phyloP scores from a whole-genome alignment of 208 protist genomes.

The Trypanosoma platydactyli region DNA sequence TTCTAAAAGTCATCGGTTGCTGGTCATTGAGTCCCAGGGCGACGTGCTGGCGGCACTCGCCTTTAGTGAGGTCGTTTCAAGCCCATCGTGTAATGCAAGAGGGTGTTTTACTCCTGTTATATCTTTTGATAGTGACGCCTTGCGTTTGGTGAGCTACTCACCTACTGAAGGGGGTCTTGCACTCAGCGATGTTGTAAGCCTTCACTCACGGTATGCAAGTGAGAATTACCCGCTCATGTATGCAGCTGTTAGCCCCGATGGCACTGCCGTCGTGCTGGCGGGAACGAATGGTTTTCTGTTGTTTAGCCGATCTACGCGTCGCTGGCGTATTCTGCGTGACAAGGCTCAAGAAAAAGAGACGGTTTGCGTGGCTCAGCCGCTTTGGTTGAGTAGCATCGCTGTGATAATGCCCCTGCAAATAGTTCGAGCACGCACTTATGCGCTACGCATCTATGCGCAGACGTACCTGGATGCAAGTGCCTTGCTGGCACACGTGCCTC shows the following conservation, averaged over 20 bases:
- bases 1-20: constrained; percentile 16
- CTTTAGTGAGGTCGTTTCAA: constrained; percentile 36
- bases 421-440: constrained; percentile 29
- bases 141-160: constrained; percentile 32
- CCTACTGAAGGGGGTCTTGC: not conserved
- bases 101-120: constrained; percentile 42
- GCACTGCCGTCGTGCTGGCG: constrained; percentile 40
- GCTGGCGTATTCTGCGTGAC: constrained; percentile 44
- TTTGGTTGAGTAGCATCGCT: constrained; percentile 51
- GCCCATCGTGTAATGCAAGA: constrained; percentile 29
- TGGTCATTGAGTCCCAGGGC: constrained; percentile 10
- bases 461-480: constrained; percentile 26
- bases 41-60: constrained; percentile 1
- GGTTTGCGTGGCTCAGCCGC: constrained; percentile 50
- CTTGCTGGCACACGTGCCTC: constrained; percentile 23
- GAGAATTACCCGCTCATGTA: constrained; percentile 61
- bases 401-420: constrained; percentile 40
- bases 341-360: constrained; percentile 35
- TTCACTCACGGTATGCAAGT: constrained; percentile 36
- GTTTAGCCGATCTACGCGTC: constrained; percentile 38
- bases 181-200: constrained; percentile 18
- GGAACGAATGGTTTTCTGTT: constrained; percentile 44
- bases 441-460: constrained; percentile 37
- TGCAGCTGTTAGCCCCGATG: constrained; percentile 54
- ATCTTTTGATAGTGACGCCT: constrained; percentile 31